Conservation (phyloP, 2,329 filamentous ascomycete species). For the Cadophora sp. region DNA sequence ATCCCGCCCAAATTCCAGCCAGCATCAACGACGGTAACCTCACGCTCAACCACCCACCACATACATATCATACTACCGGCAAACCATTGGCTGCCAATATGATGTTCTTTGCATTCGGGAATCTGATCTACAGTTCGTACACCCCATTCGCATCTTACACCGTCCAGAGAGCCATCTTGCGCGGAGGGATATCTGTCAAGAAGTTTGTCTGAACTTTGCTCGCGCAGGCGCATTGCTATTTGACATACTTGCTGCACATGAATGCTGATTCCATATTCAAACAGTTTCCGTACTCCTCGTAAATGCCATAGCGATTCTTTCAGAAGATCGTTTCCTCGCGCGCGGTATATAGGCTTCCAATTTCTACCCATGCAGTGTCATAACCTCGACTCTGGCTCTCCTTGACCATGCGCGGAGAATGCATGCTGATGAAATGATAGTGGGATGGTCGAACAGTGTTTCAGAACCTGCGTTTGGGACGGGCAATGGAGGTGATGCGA, state of each 20-base stretch:
- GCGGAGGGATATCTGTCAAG: slow-evolving; percentile 10
- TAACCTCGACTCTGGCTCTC: neutral
- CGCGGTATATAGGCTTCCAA: slow-evolving; percentile 63
- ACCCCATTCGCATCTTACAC: neutral
- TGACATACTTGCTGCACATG: neutral
- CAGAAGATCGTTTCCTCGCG: slow-evolving; percentile 90
- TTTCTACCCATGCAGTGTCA: neutral
- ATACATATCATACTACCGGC: neutral
- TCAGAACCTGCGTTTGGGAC: slow-evolving; percentile 77
- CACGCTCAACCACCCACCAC: neutral
- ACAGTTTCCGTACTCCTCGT: slow-evolving; percentile 84
- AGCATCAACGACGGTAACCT: slow-evolving; percentile 26
- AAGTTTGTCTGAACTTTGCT: neutral
- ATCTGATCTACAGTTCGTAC: slow-evolving; percentile 72
- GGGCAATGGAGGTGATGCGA: slow-evolving; percentile 69
- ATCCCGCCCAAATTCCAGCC: slow-evolving; percentile 12
- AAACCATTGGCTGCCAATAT: slow-evolving; percentile 59
- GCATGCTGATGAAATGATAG: slow-evolving; percentile 49
- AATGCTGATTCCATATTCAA: neutral
- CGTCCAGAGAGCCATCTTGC: neutral
- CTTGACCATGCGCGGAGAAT: neutral
- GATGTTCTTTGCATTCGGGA: slow-evolving; percentile 73
- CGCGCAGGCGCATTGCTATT: neutral
- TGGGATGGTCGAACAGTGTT: slow-evolving; percentile 78
- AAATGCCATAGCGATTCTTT: slow-evolving; percentile 92